phyloP scores from a whole-genome alignment of 495 filamentous ascomycete genomes.

The Saxophila tyrrhenica region DNA sequence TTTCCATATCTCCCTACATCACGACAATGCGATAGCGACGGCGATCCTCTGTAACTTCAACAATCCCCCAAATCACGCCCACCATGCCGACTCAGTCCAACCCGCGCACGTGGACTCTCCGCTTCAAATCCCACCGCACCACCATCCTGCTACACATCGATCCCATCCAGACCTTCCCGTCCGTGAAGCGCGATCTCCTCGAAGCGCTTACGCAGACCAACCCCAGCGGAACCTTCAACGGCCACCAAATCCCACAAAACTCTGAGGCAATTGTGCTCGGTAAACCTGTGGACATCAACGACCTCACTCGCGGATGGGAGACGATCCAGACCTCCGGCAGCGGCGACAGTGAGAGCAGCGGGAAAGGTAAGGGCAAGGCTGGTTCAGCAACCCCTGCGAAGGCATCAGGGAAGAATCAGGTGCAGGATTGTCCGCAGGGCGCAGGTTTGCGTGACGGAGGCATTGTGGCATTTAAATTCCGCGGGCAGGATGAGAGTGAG shows the following conservation, averaged over 20 bases:
- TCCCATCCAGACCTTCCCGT: slow-evolving; percentile 46
- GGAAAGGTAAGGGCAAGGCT: slow-evolving; percentile 25
- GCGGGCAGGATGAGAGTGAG: slow-evolving; percentile 18
- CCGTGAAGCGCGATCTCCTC: slow-evolving; percentile 54
- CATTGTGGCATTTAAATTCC: slow-evolving; percentile 61
- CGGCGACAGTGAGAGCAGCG: slow-evolving; percentile 14
- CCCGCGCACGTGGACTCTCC: slow-evolving; percentile 47
- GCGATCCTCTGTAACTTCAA: background rate
- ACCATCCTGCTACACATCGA: slow-evolving; percentile 65
- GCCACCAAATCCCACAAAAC: slow-evolving; percentile 37
- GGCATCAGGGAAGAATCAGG: slow-evolving; percentile 20
- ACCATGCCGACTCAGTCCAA: slow-evolving; percentile 25
- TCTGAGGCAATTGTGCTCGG: slow-evolving; percentile 43
- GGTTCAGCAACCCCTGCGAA: slow-evolving; percentile 5
- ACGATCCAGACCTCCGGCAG: slow-evolving; percentile 1
- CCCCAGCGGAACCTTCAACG: slow-evolving; percentile 36
- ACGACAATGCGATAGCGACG: background rate
- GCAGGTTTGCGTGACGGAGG: slow-evolving; percentile 46
- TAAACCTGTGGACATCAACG: slow-evolving; percentile 41
- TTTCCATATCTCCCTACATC: background rate
- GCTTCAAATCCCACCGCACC: slow-evolving; percentile 67
- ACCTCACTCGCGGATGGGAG: slow-evolving; percentile 48
- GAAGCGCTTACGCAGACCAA: slow-evolving; percentile 39
- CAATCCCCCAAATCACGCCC: background rate
- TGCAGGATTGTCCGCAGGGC: slow-evolving; percentile 35